Evolutionary conservation across 176 grass and related monocot genomes (phyloP).

Genomic region (Sorghum bicolor): Sorghum_bicolor_NCBIv3 NC_012870.2:63360001-63360500

Average conservation of each 20-base stretch:
- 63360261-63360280: not conserved
- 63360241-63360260: too few relatives aligned
- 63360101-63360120: not conserved
- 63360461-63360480: not conserved
- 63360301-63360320: not conserved
- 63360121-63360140: not conserved
- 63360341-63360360: not conserved
- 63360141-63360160: not conserved
- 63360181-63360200: not conserved
- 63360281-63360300: not conserved
- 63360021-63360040: not conserved
- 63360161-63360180: not conserved
- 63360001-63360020: not conserved
- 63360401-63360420: not conserved
- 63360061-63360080: not conserved
- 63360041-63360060: not conserved
- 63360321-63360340: not conserved
- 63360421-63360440: not conserved
- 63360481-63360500: not conserved
- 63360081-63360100: not conserved
- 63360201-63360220: too few relatives aligned
- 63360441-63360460: not conserved
- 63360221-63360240: too few relatives aligned
- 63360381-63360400: not conserved
- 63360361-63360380: not conserved